Conservation (phyloP, 805 yeast species). For the Metschnikowia cerradonensis region DNA sequence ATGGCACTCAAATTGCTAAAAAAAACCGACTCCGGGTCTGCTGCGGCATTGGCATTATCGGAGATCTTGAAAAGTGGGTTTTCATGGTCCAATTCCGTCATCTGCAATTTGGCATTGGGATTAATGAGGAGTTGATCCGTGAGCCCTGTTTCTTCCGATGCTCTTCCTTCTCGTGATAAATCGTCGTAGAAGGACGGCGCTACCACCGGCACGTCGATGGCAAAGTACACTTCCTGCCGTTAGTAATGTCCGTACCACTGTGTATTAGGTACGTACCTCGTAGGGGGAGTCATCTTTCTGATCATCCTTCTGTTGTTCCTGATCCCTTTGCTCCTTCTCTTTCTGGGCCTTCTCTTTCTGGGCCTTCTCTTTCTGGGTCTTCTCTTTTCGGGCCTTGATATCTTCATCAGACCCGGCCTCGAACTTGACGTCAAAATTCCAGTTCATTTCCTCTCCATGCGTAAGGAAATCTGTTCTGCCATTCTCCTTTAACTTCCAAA, state of each 20-base stretch:
- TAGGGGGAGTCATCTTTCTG: conserved; percentile 1
- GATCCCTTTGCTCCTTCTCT: background rate
- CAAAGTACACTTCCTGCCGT: conserved; percentile 23
- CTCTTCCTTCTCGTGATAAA: conserved; percentile 4
- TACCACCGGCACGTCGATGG: conserved; percentile 22
- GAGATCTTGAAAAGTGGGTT: conserved; percentile 36
- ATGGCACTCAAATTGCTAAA: conserved; percentile 30
- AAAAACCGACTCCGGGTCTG: conserved; percentile 16
- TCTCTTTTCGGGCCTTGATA: conserved; percentile 48
- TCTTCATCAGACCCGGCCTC: conserved; percentile 93
- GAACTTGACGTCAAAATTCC: conserved; percentile 72
- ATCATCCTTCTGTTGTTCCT: background rate
- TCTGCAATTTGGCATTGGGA: conserved; percentile 40
- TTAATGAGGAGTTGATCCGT: conserved; percentile 29
- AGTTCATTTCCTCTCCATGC: conserved; percentile 88
- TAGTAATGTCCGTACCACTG: conserved; percentile 7
- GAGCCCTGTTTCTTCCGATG: conserved; percentile 6
- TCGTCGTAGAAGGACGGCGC: conserved; percentile 18
- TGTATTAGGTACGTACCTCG: conserved; percentile 17
- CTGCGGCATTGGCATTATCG: conserved; percentile 24
- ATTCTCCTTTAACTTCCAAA: conserved; percentile 64
- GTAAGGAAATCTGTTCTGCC: conserved; percentile 70
- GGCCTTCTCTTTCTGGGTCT: background rate
- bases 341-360: background rate
- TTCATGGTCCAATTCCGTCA: conserved; percentile 30